A percentile compares a stretch with the other conserved stretches of the same genome.
Evolutionary conservation across 1,139 yeast genomes (phyloP).

Genomic region (Meyerozyma carpophila): DNA sequence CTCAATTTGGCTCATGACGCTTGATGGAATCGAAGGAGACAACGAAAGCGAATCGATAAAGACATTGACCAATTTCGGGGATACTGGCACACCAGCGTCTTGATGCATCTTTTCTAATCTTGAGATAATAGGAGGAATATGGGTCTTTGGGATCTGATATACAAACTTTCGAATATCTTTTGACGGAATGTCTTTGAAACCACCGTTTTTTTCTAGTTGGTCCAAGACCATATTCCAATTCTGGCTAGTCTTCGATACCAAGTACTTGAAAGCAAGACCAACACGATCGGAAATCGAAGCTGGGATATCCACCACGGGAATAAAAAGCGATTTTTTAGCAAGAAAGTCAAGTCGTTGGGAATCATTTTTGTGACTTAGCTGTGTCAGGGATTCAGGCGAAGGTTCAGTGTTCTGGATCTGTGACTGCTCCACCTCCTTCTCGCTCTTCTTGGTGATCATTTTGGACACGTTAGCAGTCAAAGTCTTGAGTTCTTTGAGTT

Average conservation of each 20-base stretch:
- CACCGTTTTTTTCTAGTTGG: conserved; percentile 35
- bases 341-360: background rate
- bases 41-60: conserved; percentile 38
- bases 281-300: background rate
- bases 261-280: conserved; percentile 1
- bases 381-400: background rate
- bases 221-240: conserved; percentile 54
- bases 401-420: background rate
- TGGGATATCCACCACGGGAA: conserved; percentile 2
- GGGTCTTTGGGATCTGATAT: conserved; percentile 36
- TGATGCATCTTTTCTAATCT: conserved; percentile 24
- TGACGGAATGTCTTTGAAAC: conserved; percentile 32
- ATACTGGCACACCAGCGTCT: conserved; percentile 28
- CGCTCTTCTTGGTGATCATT: background rate
- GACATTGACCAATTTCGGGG: conserved; percentile 34
- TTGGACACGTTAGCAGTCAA: conserved; percentile 3
- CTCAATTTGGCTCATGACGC: conserved; percentile 21
- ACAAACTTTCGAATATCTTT: conserved; percentile 39
- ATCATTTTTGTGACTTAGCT: background rate
- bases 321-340: conserved; percentile 1
- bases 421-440: background rate
- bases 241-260: conserved; percentile 36
- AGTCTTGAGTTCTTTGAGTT: conserved; percentile 13
- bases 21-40: conserved; percentile 13
- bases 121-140: conserved; percentile 31